Evolutionary conservation across 2,329 filamentous ascomycete species (phyloP).

Genomic region (Alternaria infectoria): DNA sequence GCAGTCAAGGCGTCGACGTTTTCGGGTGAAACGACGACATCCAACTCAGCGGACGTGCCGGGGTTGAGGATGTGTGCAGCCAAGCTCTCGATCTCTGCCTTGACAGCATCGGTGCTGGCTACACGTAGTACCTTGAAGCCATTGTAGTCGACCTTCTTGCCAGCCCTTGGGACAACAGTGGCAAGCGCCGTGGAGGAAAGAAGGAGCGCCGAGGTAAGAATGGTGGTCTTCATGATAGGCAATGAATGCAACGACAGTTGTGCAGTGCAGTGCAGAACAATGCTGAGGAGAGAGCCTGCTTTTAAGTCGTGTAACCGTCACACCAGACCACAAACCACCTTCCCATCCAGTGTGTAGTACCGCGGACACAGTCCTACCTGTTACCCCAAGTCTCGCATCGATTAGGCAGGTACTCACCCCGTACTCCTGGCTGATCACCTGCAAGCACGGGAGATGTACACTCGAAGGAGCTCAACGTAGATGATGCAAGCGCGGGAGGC

Average conservation of each 20-base stretch:
- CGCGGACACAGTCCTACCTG: conserved; percentile 7
- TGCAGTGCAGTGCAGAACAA: background rate
- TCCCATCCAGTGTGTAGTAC: conserved; percentile 21
- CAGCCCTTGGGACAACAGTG: conserved; percentile 32
- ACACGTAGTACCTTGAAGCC: conserved; percentile 47
- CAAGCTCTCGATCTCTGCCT: conserved; percentile 39
- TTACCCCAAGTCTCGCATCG: conserved; percentile 15
- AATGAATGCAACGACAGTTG: conserved; percentile 2
- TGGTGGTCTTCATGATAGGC: conserved; percentile 36
- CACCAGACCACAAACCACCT: conserved; percentile 17
- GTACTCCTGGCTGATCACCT: conserved; percentile 13
- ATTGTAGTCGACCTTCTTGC: conserved; percentile 44
- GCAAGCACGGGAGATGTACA: conserved; percentile 30
- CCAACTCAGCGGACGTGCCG: conserved; percentile 34
- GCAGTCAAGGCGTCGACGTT: conserved; percentile 39
- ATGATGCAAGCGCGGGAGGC: conserved; percentile 29
- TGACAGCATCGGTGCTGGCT: conserved; percentile 25
- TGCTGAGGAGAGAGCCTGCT: background rate
- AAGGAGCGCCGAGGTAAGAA: conserved; percentile 36
- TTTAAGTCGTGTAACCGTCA: conserved; percentile 20
- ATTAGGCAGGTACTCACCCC: conserved; percentile 33
- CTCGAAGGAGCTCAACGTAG: conserved; percentile 12
- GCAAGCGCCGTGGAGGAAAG: conserved; percentile 28
- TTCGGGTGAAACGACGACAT: conserved; percentile 46
- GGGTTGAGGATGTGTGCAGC: conserved; percentile 43